These are phyloP conservation scores for Alternaria sp. DNA, from an alignment of 2,329 filamentous ascomycete genomes.

Conservation along the genomic window DNA sequence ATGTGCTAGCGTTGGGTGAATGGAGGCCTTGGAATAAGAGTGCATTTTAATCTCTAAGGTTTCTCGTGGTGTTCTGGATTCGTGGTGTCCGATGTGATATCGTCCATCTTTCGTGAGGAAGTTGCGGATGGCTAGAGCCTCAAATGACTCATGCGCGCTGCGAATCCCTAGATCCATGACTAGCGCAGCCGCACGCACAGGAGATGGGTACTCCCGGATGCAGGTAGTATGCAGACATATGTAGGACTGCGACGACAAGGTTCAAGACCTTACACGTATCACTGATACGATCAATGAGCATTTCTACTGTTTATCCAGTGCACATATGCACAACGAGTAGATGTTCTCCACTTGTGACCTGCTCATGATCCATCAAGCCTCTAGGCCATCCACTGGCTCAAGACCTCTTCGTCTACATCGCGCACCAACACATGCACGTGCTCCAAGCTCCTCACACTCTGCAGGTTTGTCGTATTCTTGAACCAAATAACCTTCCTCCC, in stretches of 20 bases:
- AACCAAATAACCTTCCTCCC: slow-evolving; percentile 67
- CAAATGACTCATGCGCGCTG: not conserved
- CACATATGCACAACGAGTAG: not conserved
- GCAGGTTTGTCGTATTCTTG: slow-evolving; percentile 69
- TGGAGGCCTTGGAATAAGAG: not conserved
- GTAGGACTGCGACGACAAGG: not conserved
- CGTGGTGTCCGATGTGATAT: not conserved
- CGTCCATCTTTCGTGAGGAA: not conserved
- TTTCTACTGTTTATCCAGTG: not conserved
- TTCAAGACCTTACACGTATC: not conserved
- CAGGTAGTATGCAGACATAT: not conserved
- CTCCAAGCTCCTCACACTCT: slow-evolving; percentile 73
- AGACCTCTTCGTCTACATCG: slow-evolving; percentile 68
- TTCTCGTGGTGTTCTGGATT: not conserved
- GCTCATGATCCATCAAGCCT: not conserved
- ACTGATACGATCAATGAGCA: not conserved
- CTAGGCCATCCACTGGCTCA: slow-evolving; percentile 27
- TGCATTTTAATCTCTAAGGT: not conserved
- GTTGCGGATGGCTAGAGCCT: not conserved
- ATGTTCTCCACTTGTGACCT: not conserved
- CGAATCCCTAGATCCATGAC: not conserved
- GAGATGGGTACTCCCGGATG: not conserved
- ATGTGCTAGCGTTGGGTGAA: not conserved
- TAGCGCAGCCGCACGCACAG: not conserved
- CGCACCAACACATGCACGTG: slow-evolving; percentile 76